Percentiles rank a stretch among this genome's conserved stretches.
phyloP scores from a whole-genome alignment of 139 green algal species.

The Chlorella sp. region DNA sequence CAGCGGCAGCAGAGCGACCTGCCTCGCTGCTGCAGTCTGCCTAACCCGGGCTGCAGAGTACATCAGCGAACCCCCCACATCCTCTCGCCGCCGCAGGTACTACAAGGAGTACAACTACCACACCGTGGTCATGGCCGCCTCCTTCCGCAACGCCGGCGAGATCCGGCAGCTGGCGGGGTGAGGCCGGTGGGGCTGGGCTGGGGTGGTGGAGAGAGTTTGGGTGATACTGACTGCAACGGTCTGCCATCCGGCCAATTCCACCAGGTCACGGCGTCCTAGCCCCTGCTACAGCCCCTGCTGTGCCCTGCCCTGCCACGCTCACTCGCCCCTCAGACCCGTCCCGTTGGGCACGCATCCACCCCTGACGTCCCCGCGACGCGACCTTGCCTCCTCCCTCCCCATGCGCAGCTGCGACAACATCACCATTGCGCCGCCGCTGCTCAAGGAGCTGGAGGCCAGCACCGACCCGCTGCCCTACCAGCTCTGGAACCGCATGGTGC shows the following conservation, averaged over 20 bases:
- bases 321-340: background rate
- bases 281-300: background rate
- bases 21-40: too few species aligned
- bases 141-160: conserved; percentile 88
- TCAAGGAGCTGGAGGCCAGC: conserved; percentile 79
- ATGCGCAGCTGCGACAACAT: conserved; percentile 86
- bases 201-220: background rate
- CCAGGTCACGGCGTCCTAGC: background rate
- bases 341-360: background rate
- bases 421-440: conserved; percentile 85
- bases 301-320: background rate
- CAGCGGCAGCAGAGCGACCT: too few species aligned
- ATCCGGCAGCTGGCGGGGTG: conserved; percentile 83
- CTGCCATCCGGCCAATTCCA: too few species aligned
- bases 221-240: too few species aligned
- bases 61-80: too few species aligned
- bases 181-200: background rate
- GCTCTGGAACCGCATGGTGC: conserved; percentile 64
- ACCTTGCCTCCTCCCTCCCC: background rate
- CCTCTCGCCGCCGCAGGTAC: too few species aligned
- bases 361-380: too few species aligned
- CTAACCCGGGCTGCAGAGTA: too few species aligned
- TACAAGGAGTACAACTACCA: conserved; percentile 58
- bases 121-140: conserved; percentile 92
- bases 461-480: conserved; percentile 73